A percentile compares a stretch with the other conserved stretches of the same genome.
Conservation (phyloP, 1,284 basidiomycete species). For the Sporisorium reilianum region DNA sequence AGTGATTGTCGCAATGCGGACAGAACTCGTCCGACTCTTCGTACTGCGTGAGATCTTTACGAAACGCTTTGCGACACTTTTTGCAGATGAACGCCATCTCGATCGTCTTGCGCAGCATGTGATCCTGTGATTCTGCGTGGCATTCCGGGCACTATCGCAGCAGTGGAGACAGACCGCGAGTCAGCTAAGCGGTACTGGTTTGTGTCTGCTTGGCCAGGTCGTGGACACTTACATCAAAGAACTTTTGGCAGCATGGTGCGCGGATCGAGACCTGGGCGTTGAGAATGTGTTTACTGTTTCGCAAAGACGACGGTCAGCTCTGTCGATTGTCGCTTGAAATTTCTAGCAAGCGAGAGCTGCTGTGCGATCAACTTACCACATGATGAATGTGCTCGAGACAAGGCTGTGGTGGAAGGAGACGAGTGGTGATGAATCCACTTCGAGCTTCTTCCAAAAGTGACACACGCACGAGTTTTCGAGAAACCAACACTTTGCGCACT, state of each 20-base stretch:
- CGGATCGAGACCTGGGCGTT: slow-evolving; percentile 68
- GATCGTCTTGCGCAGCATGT: slow-evolving; percentile 79
- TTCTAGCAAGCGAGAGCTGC: neutral
- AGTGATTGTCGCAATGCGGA: slow-evolving; percentile 97
- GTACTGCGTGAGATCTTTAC: slow-evolving; percentile 90
- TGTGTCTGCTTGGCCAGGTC: too few relatives aligned
- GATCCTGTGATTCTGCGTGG: slow-evolving; percentile 82
- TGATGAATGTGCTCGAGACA: slow-evolving; percentile 1
- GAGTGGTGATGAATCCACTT: neutral
- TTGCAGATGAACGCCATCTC: slow-evolving; percentile 98
- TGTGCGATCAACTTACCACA: slow-evolving; percentile 21
- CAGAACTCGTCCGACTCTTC: slow-evolving; percentile 98
- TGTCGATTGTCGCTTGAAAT: neutral
- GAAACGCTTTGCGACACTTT: slow-evolving; percentile 96
- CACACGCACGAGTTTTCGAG: slow-evolving; percentile 11
- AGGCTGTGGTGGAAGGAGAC: neutral
- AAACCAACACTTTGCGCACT: slow-evolving; percentile 38
- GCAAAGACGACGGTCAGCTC: neutral
- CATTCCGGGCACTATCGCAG: slow-evolving; percentile 83
- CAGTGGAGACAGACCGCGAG: neutral
- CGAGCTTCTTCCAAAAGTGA: slow-evolving; percentile 10
- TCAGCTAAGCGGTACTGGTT: too few relatives aligned
- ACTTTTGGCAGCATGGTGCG: slow-evolving; percentile 68
- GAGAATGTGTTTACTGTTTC: slow-evolving; percentile 66
- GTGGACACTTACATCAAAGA: slow-evolving; percentile 63